phyloP scores from a whole-genome alignment of 495 filamentous ascomycete species.

The Aspergillus panamensis region DNA sequence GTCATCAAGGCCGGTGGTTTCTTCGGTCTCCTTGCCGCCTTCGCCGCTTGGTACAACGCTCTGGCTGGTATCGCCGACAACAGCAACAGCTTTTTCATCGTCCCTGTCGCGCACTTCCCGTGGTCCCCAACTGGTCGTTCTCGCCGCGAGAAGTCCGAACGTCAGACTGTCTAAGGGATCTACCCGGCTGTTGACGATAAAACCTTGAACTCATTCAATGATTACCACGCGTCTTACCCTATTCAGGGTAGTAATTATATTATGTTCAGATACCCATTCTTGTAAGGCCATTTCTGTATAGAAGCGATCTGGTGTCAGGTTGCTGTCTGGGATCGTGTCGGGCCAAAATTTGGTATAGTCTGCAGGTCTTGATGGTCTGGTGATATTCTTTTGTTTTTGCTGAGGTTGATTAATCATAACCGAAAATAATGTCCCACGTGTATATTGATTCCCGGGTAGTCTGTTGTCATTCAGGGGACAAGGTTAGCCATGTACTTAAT shows the following conservation, averaged over 20 bases:
- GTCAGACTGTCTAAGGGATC: slow-evolving; percentile 33
- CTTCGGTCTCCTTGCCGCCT: slow-evolving; percentile 85
- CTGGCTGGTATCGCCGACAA: slow-evolving; percentile 89
- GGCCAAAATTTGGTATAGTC: background rate
- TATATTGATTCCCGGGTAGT: background rate
- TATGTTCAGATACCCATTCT: slow-evolving; percentile 38
- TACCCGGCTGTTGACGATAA: background rate
- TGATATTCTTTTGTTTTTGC: slow-evolving; percentile 3
- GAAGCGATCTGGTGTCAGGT: slow-evolving; percentile 1
- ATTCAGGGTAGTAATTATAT: slow-evolving; percentile 6
- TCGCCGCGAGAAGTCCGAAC: slow-evolving; percentile 41
- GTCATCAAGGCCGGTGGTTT: slow-evolving; percentile 77
- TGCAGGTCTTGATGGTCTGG: slow-evolving; percentile 5
- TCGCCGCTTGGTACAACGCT: slow-evolving; percentile 95
- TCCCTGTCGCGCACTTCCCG: slow-evolving; percentile 94
- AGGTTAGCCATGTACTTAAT: background rate
- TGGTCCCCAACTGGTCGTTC: slow-evolving; percentile 86
- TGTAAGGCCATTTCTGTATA: slow-evolving; percentile 23
- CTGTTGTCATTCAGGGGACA: background rate
- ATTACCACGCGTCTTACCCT: background rate
- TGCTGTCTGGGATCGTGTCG: slow-evolving; percentile 5
- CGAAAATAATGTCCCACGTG: background rate
- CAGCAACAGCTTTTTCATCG: slow-evolving; percentile 90
- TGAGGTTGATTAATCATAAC: slow-evolving; percentile 6
- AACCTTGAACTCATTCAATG: background rate